Percentiles rank a stretch among this genome's conserved stretches.
Evolutionary conservation across 345 rosid species (phyloP).

Genomic region (Raphanus sativus): DNA sequence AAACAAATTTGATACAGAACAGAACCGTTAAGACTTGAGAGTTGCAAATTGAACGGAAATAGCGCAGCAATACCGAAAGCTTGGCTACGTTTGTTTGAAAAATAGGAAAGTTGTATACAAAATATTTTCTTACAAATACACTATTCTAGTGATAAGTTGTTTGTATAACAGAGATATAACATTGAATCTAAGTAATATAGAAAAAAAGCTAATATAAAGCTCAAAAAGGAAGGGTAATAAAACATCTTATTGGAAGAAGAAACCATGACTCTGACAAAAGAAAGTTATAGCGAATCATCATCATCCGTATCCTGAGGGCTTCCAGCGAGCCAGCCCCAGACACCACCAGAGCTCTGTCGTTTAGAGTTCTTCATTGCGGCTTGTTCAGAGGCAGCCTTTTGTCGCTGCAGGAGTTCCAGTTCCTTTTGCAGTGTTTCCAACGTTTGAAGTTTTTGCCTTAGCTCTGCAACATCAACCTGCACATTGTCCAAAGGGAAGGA

Average conservation of each 20-base stretch:
- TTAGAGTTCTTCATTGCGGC: not conserved
- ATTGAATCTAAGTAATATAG: not conserved
- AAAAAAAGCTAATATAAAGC: not conserved
- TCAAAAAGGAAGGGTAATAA: not conserved
- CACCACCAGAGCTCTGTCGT: not conserved
- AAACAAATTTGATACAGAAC: too few species aligned
- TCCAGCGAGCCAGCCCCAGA: not conserved
- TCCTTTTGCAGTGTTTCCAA: not conserved
- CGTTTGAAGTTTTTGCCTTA: not conserved
- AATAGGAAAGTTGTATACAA: not conserved
- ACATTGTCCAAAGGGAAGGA: not conserved
- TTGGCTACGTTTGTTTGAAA: not conserved
- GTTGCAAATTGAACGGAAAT: not conserved
- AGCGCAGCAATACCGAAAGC: not conserved
- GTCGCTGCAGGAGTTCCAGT: not conserved
- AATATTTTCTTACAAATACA: not conserved
- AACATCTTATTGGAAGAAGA: not conserved
- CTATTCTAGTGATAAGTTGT: not conserved
- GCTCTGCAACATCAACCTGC: not conserved
- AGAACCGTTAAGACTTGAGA: too few species aligned
- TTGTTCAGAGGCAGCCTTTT: not conserved
- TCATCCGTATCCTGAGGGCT: not conserved
- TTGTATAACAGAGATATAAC: not conserved
- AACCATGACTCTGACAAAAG: not conserved
- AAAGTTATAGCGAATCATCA: not conserved